phyloP scores from a whole-genome alignment of 2,329 filamentous ascomycete genomes.

The Hymenoscyphus linearis region DNA sequence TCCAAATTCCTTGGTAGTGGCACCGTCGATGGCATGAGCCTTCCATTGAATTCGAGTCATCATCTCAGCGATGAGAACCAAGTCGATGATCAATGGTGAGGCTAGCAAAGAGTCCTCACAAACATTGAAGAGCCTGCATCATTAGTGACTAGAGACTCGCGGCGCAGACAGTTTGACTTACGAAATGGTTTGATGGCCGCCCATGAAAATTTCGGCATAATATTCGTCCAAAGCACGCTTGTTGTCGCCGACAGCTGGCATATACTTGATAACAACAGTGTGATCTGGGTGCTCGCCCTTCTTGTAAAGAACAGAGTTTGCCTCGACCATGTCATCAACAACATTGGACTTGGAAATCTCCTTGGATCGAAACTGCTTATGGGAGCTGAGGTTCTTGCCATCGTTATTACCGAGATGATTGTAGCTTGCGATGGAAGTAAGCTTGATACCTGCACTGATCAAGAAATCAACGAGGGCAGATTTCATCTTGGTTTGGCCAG shows the following conservation, averaged over 20 bases:
- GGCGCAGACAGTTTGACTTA: constrained; percentile 38
- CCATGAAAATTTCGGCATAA: constrained; percentile 98
- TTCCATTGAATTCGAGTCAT: constrained; percentile 99
- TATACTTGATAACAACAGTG: constrained; percentile 99
- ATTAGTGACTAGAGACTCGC: constrained; percentile 13
- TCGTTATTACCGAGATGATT: constrained; percentile 99
- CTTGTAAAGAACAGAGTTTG: constrained; percentile 86
- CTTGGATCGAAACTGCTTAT: constrained; percentile 98
- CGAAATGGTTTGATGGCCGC: constrained; percentile 95
- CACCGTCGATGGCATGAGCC: constrained; percentile 47
- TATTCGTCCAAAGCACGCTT: constrained; percentile 99
- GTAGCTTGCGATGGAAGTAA: constrained; percentile 97
- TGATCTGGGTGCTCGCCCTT: constrained; percentile 94
- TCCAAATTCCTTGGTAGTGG: constrained; percentile 64
- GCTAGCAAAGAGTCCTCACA: constrained; percentile 97
- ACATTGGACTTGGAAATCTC: constrained; percentile 99
- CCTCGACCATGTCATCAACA: constrained; percentile 98
- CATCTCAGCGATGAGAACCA: constrained; percentile 89
- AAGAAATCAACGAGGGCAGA: constrained; percentile 97
- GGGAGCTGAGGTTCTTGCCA: constrained; percentile 95
- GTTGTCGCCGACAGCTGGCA: constrained; percentile 97
- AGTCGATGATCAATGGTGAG: constrained; percentile 93
- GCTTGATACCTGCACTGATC: constrained; percentile 97
- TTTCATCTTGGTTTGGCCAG: constrained; percentile 99
- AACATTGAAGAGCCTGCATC: constrained; percentile 82